These are phyloP conservation scores for Ustilaginoidea virens DNA, from an alignment of 2,329 filamentous ascomycete species.

Conservation along the genomic window DNA sequence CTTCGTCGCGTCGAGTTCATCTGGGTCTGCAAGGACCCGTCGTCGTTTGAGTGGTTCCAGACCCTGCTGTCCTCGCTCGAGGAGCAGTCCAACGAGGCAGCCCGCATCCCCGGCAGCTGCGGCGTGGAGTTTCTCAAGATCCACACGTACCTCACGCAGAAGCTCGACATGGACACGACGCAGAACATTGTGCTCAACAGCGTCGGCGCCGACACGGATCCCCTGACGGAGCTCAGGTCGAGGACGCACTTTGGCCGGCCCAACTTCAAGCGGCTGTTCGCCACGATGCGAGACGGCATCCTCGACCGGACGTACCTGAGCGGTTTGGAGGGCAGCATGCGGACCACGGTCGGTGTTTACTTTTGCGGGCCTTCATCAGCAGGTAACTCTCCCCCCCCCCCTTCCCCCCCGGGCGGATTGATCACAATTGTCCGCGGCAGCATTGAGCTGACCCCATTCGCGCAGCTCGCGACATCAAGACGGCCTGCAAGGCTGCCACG, in stretches of 20 bases:
- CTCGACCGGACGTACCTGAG: conserved; percentile 71
- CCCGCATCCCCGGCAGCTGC: conserved; percentile 49
- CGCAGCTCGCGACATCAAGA: conserved; percentile 68
- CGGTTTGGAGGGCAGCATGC: conserved; percentile 59
- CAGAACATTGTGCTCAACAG: conserved; percentile 97
- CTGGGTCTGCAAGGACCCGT: conserved; percentile 94
- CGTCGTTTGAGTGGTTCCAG: conserved; percentile 98
- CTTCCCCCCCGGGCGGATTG: no score
- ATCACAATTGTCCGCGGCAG: no score
- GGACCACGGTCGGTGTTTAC: conserved; percentile 88
- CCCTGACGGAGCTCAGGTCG: conserved; percentile 77
- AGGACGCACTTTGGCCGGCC: conserved; percentile 92
- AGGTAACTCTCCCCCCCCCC: conserved; percentile 25
- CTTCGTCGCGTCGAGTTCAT: conserved; percentile 95
- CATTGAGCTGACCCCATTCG: conserved; percentile 19
- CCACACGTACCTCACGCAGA: conserved; percentile 93
- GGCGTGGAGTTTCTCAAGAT: conserved; percentile 84
- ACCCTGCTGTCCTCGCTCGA: conserved; percentile 83
- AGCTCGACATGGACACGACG: conserved; percentile 77
- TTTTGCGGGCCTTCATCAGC: conserved; percentile 80
- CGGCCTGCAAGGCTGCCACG: conserved; percentile 59
- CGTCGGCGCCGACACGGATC: conserved; percentile 76
- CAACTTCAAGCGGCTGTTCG: conserved; percentile 69
- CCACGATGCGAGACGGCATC: conserved; percentile 77
- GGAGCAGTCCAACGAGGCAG: conserved; percentile 59